Percentiles rank a stretch among this genome's conserved stretches.
Conservation (phyloP, 495 filamentous ascomycete species). For the Penicillium samsonianum region DNA sequence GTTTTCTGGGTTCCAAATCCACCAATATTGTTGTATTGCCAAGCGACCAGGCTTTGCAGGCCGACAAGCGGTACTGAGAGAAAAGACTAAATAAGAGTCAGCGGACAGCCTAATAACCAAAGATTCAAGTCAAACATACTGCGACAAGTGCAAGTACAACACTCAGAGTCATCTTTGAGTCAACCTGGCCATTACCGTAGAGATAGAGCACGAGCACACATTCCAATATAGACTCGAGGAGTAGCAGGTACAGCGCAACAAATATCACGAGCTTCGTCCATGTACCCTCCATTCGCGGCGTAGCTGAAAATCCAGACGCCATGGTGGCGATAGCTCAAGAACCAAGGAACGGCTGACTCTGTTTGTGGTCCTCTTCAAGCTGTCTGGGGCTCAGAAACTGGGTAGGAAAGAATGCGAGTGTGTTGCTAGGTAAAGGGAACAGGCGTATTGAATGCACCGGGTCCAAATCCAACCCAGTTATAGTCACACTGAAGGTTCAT, state of each 20-base stretch:
- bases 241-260: conserved; percentile 40
- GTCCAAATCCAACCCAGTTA: conserved; percentile 15
- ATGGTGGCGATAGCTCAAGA: conserved; percentile 21
- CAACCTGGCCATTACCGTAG: conserved; percentile 39
- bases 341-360: not conserved
- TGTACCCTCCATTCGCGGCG: conserved; percentile 34
- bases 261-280: conserved; percentile 49
- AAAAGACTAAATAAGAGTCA: conserved; percentile 35
- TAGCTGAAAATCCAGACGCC: conserved; percentile 26
- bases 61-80: conserved; percentile 40
- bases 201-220: conserved; percentile 43
- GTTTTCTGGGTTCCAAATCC: conserved; percentile 41
- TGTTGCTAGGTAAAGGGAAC: not conserved
- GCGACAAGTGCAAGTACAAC: conserved; percentile 41
- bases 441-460: conserved; percentile 6
- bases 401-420: not conserved
- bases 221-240: conserved; percentile 42
- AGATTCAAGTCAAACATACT: conserved; percentile 25
- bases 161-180: conserved; percentile 47
- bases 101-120: not conserved
- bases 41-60: conserved; percentile 48
- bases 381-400: not conserved
- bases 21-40: conserved; percentile 45
- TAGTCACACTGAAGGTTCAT: conserved; percentile 14
- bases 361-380: not conserved